Evolutionary conservation across 805 yeast genomes (phyloP).

Genomic region (Kluyveromyces aestuarii): DNA sequence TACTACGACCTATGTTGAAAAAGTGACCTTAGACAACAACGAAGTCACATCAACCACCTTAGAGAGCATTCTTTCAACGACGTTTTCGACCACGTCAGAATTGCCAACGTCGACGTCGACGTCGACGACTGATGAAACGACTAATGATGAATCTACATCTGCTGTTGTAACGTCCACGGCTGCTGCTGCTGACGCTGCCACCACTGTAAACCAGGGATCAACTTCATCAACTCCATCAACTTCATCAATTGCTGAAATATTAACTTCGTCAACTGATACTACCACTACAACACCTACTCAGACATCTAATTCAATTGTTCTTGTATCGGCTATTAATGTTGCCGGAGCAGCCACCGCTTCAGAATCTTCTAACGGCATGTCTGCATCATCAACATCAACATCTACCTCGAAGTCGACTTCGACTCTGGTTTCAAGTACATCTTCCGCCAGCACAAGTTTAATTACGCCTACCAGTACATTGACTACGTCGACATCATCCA

Average conservation of each 20-base stretch:
- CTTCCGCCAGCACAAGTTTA: slow-evolving; percentile 5
- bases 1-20: slow-evolving; percentile 25
- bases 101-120: background rate
- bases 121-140: background rate
- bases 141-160: background rate
- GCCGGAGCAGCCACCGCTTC: background rate
- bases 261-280: background rate
- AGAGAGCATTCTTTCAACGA: slow-evolving; percentile 17
- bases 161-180: background rate
- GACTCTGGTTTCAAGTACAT: slow-evolving; percentile 4
- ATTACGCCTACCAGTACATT: slow-evolving; percentile 3
- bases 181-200: background rate
- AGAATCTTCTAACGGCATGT: slow-evolving; percentile 3
- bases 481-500: slow-evolving; percentile 1
- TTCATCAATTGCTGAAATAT: background rate
- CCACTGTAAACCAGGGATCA: background rate
- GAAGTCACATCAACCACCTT: slow-evolving; percentile 23
- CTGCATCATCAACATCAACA: slow-evolving; percentile 1
- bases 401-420: slow-evolving; percentile 1
- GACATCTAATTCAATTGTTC: background rate
- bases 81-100: slow-evolving; percentile 7
- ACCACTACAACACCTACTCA: background rate
- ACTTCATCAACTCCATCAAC: slow-evolving; percentile 1
- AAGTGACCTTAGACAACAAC: slow-evolving; percentile 20
- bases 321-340: background rate